Evolutionary conservation across 176 grass and related monocot species (phyloP).

Genomic region (Puya raimondii): DNA sequence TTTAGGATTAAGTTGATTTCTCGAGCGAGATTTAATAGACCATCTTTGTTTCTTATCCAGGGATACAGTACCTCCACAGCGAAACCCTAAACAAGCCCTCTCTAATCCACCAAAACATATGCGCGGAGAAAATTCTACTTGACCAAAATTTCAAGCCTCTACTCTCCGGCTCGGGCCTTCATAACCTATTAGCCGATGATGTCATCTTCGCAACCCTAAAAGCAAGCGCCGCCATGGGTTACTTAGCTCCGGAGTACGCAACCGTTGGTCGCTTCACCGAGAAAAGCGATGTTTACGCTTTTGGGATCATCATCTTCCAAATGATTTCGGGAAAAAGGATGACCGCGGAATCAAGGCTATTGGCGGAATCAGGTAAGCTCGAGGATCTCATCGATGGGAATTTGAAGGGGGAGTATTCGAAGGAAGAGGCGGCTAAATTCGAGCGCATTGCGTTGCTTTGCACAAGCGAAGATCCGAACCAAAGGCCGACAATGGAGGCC

Average conservation of each 20-base stretch:
- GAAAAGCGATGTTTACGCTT: slow-evolving; percentile 87
- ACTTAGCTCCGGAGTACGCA: slow-evolving; percentile 87
- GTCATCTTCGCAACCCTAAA: slow-evolving; percentile 78
- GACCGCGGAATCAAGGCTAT: slow-evolving; percentile 21
- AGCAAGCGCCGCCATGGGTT: slow-evolving; percentile 93
- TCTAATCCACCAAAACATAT: slow-evolving; percentile 80
- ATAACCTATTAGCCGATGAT: slow-evolving; percentile 85
- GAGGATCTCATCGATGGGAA: slow-evolving; percentile 69
- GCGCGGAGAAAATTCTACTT: slow-evolving; percentile 61
- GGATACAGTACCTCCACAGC: slow-evolving; percentile 77
- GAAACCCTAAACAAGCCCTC: slow-evolving; percentile 42
- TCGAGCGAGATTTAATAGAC: too few relatives aligned
- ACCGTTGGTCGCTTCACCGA: slow-evolving; percentile 67
- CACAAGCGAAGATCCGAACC: slow-evolving; percentile 51
- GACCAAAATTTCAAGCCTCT: slow-evolving; percentile 62
- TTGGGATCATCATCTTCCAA: slow-evolving; percentile 74
- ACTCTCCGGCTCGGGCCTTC: slow-evolving; percentile 60
- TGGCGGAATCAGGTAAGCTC: slow-evolving; percentile 1
- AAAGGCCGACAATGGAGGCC: slow-evolving; percentile 51
- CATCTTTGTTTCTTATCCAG: slow-evolving; percentile 25
- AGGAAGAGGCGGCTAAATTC: slow-evolving; percentile 42
- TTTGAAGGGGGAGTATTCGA: slow-evolving; percentile 48
- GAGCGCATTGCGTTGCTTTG: slow-evolving; percentile 38
- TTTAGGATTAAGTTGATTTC: neutral
- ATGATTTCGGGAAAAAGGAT: slow-evolving; percentile 59